Percentiles rank a stretch among this genome's conserved stretches.
Conservation (phyloP, 2,329 filamentous ascomycete species). For the Xylaria sp. region DNA sequence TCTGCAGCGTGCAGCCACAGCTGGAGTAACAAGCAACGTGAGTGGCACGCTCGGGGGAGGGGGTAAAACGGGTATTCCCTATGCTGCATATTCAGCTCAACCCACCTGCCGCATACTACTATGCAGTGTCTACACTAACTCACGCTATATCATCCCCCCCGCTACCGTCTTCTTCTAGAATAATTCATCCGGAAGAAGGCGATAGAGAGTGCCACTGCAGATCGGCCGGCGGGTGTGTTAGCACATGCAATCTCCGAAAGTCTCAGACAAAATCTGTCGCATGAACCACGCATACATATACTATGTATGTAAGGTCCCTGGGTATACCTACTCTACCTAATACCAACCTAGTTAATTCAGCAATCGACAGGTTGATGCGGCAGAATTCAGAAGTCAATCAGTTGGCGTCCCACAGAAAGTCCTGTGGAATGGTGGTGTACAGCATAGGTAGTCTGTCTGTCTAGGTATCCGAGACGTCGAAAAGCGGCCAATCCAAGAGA, state of each 20-base stretch:
- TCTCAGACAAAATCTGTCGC: background rate
- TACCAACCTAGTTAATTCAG: background rate
- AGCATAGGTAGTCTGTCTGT: too few relatives aligned
- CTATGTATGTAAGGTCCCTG: background rate
- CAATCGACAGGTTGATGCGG: constrained; percentile 1
- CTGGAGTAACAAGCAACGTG: constrained; percentile 7
- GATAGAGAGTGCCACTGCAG: background rate
- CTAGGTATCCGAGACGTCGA: background rate
- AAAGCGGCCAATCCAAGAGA: constrained; percentile 30
- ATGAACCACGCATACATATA: background rate
- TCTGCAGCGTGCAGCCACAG: constrained; percentile 15
- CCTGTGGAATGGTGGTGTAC: background rate
- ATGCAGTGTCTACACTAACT: background rate
- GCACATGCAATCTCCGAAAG: constrained; percentile 5
- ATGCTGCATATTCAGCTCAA: constrained; percentile 26
- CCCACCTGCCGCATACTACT: constrained; percentile 4
- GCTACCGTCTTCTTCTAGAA: constrained; percentile 20
- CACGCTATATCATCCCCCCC: background rate
- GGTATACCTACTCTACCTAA: background rate
- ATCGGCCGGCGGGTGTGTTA: background rate
- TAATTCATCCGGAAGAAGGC: constrained; percentile 1
- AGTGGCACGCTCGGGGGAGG: constrained; percentile 1
- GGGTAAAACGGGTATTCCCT: constrained; percentile 18
- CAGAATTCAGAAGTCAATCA: background rate
- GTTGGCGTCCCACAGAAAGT: background rate